Base-by-base conservation (phyloP, 306 rosid genomes). In the Lablab purpureus region DNA sequence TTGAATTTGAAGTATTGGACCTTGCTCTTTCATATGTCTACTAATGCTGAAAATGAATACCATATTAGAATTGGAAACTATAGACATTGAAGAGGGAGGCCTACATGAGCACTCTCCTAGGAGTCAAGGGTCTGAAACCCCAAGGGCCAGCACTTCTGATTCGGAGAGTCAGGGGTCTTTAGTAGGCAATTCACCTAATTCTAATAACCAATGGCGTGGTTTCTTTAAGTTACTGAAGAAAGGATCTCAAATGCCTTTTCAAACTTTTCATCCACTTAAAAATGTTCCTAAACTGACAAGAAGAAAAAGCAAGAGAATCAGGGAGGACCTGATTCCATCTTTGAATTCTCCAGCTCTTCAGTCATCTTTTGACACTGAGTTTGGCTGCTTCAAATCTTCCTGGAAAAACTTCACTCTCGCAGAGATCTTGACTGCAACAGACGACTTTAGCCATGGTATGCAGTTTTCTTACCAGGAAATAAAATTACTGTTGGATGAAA, bases 401-500 rank as follows among this genome's bases (percentile, higher is more conserved):
- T 95, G 99, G 99, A 93, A 78, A 82, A 90, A 91, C 70, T 95
- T 83, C 86, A 46, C 94, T 7, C 83, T 90, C 25, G 22, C 88
- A 2, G 93, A 95, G 73, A 85, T 95, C 25, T 67, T 75, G 80
- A 79, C 82, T 3, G 98, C 99, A 37, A 90, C 93, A 80, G n/a
- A 87, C 83, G 76, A 95, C 86, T 95, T 93, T 77, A 88, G 93
- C 85, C 81, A 65, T 34, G 97, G 99, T 95, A 69, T 80, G 85
- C 41, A 22, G 25, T 13, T 25, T n/a, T 83, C 52, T 50, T 56
- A 46, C 41, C 23, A 32, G 55, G 23, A 66, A 77, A 58, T 64
- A 51, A 76, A 34, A 19, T 63, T 49, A 9, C 43, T 36, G 30
- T 80, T 65, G 50, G 66, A 9, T 19, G 0, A 43, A 47, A 30